Conservation (phyloP, 2,329 filamentous ascomycete genomes). For the Fusarium humuli region DNA sequence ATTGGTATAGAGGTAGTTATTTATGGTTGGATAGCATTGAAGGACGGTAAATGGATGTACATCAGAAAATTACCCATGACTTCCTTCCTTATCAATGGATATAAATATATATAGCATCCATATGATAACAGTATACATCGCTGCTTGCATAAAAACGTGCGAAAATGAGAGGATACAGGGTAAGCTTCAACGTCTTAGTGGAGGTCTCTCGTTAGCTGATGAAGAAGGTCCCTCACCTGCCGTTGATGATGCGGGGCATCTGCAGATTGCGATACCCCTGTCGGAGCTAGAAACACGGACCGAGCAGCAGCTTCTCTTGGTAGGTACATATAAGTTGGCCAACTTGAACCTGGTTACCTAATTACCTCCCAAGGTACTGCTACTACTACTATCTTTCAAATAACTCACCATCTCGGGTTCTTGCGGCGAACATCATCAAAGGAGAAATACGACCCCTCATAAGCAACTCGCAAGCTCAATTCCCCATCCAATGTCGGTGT, state of each 20-base stretch:
- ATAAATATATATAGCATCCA: neutral
- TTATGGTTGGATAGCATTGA: neutral
- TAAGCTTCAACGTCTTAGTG: slow-evolving; percentile 10
- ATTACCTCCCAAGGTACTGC: neutral
- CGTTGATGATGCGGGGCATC: slow-evolving; percentile 31
- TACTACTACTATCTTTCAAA: slow-evolving; percentile 13
- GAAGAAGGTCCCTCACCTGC: neutral
- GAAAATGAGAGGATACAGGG: slow-evolving; percentile 24
- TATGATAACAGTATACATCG: neutral
- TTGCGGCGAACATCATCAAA: neutral
- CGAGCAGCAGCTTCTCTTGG: slow-evolving; percentile 25
- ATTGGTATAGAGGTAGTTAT: slow-evolving; percentile 19
- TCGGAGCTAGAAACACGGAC: slow-evolving; percentile 25
- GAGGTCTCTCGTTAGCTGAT: too few species aligned
- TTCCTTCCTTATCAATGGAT: neutral
- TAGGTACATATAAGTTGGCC: slow-evolving; percentile 23
- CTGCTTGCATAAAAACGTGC: neutral
- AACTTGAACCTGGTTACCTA: neutral
- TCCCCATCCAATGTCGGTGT: slow-evolving; percentile 28
- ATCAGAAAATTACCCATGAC: neutral
- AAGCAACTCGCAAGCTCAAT: neutral
- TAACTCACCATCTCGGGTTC: slow-evolving; percentile 3
- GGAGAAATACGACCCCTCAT: neutral
- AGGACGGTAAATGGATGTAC: neutral
- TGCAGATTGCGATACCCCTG: slow-evolving; percentile 17